Conservation (phyloP, 1,284 basidiomycete species). For the Dichomitus squalens region DNA sequence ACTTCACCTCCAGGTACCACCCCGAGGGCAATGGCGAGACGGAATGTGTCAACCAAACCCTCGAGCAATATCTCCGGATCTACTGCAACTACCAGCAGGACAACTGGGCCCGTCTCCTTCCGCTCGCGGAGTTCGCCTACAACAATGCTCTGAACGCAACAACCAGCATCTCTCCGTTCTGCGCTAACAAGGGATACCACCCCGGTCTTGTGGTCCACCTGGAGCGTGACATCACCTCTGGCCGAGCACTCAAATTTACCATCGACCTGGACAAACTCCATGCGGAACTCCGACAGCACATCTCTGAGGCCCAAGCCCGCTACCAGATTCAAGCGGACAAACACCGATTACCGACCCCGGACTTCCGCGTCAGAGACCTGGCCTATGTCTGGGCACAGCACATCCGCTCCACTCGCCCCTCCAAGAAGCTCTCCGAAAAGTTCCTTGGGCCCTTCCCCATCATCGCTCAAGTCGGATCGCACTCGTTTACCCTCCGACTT, state of each 20-base stretch:
- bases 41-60: constrained; percentile 38
- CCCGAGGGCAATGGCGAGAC: constrained; percentile 31
- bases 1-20: constrained; percentile 16
- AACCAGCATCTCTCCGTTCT: constrained; percentile 6
- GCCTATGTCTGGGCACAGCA: neutral
- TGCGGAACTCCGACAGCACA: neutral
- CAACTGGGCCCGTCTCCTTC: constrained; percentile 35
- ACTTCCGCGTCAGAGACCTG: constrained; percentile 2
- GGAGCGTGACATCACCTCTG: neutral
- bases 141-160: constrained; percentile 6
- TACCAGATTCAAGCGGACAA: constrained; percentile 1
- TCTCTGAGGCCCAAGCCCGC: constrained; percentile 1
- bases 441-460: constrained; percentile 4
- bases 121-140: constrained; percentile 15
- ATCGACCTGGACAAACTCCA: constrained; percentile 3
- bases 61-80: constrained; percentile 36
- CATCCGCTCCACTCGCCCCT: constrained; percentile 2
- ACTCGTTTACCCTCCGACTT: neutral
- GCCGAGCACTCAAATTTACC: neutral
- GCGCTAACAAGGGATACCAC: constrained; percentile 8
- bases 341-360: neutral
- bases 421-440: constrained; percentile 5
- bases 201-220: neutral
- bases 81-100: constrained; percentile 38
- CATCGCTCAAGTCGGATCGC: neutral